Evolutionary conservation across 169 alveolate species (phyloP).

Genomic region (Babesia sp.): DNA sequence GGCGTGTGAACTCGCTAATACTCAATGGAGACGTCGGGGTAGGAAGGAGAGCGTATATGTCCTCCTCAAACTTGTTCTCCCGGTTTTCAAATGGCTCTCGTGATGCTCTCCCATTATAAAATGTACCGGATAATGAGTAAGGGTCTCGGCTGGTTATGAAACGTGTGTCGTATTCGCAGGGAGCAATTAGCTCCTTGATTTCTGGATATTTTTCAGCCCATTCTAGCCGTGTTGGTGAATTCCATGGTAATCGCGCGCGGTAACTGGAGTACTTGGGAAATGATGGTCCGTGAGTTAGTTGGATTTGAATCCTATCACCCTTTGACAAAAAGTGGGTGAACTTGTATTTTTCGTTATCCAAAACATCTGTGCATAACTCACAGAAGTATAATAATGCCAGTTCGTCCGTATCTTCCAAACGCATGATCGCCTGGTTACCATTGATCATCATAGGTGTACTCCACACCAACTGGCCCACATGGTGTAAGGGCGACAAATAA

Average conservation of each 20-base stretch:
- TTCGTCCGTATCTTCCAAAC: conserved; percentile 34
- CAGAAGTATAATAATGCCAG: conserved; percentile 21
- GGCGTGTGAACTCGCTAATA: conserved; percentile 35
- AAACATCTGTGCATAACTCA: conserved; percentile 16
- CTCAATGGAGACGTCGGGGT: conserved; percentile 14
- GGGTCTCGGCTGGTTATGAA: neutral
- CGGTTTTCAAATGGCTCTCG: neutral
- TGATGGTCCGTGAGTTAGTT: conserved; percentile 20
- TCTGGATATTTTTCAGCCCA: conserved; percentile 20
- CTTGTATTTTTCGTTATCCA: conserved; percentile 4
- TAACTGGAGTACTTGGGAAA: conserved; percentile 20
- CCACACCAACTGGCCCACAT: conserved; percentile 21
- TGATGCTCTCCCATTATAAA: too few species aligned
- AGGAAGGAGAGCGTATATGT: conserved; percentile 12
- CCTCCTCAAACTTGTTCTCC: neutral
- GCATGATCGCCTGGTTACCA: conserved; percentile 41
- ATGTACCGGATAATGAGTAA: too few species aligned
- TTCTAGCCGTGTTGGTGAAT: conserved; percentile 38
- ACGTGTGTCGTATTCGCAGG: neutral
- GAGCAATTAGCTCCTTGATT: conserved; percentile 20
- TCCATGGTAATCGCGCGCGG: conserved; percentile 32
- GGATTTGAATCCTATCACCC: conserved; percentile 59
- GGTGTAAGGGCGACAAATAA: neutral
- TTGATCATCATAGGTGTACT: conserved; percentile 52
- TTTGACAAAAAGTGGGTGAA: conserved; percentile 21